Evolutionary conservation across 805 yeast genomes (phyloP).

Genomic region (Saccharomycopsis amapae): DNA sequence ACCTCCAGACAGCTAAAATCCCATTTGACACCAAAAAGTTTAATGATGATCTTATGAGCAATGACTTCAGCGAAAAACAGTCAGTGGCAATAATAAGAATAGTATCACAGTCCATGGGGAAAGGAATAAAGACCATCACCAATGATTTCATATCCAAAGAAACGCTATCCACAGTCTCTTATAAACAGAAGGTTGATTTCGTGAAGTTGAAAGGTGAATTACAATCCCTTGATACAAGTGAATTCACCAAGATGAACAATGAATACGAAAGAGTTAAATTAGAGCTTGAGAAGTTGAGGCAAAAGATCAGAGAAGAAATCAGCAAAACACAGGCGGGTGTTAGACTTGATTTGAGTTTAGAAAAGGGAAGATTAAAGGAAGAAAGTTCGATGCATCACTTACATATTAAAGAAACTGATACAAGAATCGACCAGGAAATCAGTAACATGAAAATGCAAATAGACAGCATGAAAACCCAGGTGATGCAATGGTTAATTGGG

Average conservation of each 20-base stretch:
- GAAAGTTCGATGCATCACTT: conserved; percentile 89
- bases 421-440: conserved; percentile 91
- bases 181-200: conserved; percentile 95
- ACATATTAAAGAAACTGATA: conserved; percentile 89
- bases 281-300: conserved; percentile 80
- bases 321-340: conserved; percentile 87
- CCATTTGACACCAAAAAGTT: conserved; percentile 61
- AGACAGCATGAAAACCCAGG: conserved; percentile 92
- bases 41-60: conserved; percentile 49
- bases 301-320: conserved; percentile 82
- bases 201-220: conserved; percentile 90
- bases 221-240: conserved; percentile 80
- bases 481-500: conserved; percentile 97
- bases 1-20: conserved; percentile 4
- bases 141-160: conserved; percentile 80
- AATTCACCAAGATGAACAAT: conserved; percentile 70
- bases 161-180: conserved; percentile 72
- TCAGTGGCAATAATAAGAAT: conserved; percentile 73
- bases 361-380: conserved; percentile 92
- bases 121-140: conserved; percentile 70
- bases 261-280: conserved; percentile 82
- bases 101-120: conserved; percentile 67
- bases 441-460: conserved; percentile 93
- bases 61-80: conserved; percentile 71
- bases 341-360: conserved; percentile 81